Evolutionary conservation across 2,329 filamentous ascomycete species (phyloP), one percentile per base, ranked within the genome.

Genomic region (Neofusicoccum sp.): DNA sequence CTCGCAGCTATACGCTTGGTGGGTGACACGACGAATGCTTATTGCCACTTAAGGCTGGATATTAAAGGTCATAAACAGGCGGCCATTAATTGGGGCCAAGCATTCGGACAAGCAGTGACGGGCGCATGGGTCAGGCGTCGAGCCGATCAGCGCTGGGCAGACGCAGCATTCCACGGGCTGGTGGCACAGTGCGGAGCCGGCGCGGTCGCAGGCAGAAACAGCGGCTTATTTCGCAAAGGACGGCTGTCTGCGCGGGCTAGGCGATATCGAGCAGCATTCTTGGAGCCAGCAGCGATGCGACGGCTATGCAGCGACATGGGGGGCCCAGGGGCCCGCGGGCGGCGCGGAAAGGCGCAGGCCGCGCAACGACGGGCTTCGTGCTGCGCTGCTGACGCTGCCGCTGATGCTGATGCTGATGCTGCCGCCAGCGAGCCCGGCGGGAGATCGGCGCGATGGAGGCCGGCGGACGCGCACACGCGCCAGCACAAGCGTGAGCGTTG

Each of bases 371-470:
- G 2, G 33, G 5, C 20, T 53, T 40, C 36, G 34, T 53, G 48
- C 12, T n/a, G 48, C n/a, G 34, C n/a, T n/a, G n/a, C n/a, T n/a
- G n/a, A n/a, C n/a, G n/a, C n/a, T n/a, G n/a, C n/a, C n/a, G n/a
- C n/a, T n/a, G n/a, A n/a, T n/a, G n/a, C n/a, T n/a, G n/a, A n/a
- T n/a, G n/a, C n/a, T n/a, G n/a, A n/a, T n/a, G 34, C 14, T 16
- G 47, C 11, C 16, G n/a, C 12, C 20, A 16, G 26, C 12, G 14
- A 20, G 48, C 33, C 20, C 16, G 14, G 28, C 51, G 51, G 51
- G 51, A 56, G 51, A 56, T 56, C 51, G 51, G 51, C 51, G 49
- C 51, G 38, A 24, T 33, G 14, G 33, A n/a, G 38, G 47, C 26
- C 31, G 31, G 45, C 20, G 45, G 45, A 34, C n/a, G 33, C 16